Percentiles rank a stretch among this genome's conserved stretches.
Conservation (phyloP, 2,329 filamentous ascomycete genomes). For the Pseudogymnoascus sp. region DNA sequence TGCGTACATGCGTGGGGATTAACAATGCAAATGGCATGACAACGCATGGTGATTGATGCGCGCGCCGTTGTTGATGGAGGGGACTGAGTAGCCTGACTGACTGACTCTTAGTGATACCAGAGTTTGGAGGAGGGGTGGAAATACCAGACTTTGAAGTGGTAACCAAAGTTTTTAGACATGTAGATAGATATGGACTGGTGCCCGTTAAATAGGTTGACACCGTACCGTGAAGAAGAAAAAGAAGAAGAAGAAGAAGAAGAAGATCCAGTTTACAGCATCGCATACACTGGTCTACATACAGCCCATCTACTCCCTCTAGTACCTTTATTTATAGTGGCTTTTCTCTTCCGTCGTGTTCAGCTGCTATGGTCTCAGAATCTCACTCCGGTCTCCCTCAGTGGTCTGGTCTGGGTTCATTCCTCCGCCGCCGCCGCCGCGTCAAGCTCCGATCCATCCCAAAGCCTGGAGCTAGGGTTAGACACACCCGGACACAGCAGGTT, state of each 20-base stretch:
- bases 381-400: not conserved
- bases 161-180: not conserved
- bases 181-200: not conserved
- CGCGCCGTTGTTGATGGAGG: not conserved
- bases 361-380: not conserved
- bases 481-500: not conserved
- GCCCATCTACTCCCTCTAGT: not conserved
- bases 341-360: not conserved
- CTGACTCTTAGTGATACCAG: not conserved
- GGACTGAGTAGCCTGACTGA: not conserved
- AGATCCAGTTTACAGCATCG: not conserved
- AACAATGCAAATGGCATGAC: not conserved
- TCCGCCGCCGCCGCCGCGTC: not conserved
- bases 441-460: not conserved
- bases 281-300: no score
- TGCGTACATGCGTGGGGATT: not conserved
- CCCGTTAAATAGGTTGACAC: not conserved
- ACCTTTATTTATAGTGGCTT: not conserved
- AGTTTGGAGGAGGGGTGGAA: not conserved
- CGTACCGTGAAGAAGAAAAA: not conserved
- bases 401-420: slow-evolving; percentile 3
- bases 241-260: not conserved
- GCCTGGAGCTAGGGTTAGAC: slow-evolving; percentile 1
- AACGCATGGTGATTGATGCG: not conserved
- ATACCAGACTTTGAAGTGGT: not conserved